Conservation (phyloP, 805 yeast species). For the Hanseniaspora guilliermondii region DNA sequence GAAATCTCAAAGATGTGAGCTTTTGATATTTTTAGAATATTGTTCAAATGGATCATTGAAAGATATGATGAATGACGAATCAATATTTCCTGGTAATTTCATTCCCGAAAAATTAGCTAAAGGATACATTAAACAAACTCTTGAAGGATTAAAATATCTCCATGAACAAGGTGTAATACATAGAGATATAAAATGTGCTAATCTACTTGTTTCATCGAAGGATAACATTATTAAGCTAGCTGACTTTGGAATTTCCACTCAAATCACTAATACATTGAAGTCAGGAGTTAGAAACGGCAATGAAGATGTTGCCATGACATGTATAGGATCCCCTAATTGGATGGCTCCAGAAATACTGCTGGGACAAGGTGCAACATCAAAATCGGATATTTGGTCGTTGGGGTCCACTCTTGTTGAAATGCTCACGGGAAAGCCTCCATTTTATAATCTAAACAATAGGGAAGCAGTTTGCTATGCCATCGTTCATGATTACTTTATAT, state of each 20-base stretch:
- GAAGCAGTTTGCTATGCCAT: conserved; percentile 28
- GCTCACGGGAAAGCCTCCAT: conserved; percentile 78
- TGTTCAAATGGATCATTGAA: conserved; percentile 58
- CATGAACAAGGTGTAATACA: conserved; percentile 77
- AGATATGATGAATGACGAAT: conserved; percentile 23
- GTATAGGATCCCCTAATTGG: conserved; percentile 92
- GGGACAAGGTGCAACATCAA: conserved; percentile 72
- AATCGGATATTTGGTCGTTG: conserved; percentile 85
- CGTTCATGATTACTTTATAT: conserved; percentile 28
- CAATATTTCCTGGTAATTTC: conserved; percentile 22
- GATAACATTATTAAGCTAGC: conserved; percentile 75
- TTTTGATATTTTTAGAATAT: conserved; percentile 69
- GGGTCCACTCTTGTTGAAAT: conserved; percentile 92
- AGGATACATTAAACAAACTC: conserved; percentile 54
- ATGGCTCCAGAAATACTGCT: conserved; percentile 95
- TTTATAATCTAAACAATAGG: conserved; percentile 40
- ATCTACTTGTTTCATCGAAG: conserved; percentile 51
- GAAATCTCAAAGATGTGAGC: conserved; percentile 23
- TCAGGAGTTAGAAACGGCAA: neutral
- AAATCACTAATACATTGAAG: conserved; percentile 35
- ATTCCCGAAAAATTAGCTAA: conserved; percentile 53
- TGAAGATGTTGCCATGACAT: conserved; percentile 36
- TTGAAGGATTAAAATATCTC: conserved; percentile 56
- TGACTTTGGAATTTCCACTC: conserved; percentile 93
- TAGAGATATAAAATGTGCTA: conserved; percentile 89